These are phyloP conservation scores for Kwoniella europaea DNA, from an alignment of 768 basidiomycete species.

Conservation along the genomic window DNA sequence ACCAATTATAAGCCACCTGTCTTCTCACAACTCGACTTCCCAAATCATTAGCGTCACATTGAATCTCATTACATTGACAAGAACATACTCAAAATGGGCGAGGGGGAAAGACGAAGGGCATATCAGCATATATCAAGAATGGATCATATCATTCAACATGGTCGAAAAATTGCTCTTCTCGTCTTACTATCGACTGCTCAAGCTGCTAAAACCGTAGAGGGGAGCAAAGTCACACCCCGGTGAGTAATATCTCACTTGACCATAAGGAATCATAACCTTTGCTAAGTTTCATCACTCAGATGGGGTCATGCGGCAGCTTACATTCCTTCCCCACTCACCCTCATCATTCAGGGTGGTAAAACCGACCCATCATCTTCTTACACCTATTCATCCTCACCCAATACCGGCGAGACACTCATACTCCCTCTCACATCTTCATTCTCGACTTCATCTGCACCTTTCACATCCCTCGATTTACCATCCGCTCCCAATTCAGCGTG, in stretches of 20 bases:
- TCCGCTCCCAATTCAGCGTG: conserved; percentile 72
- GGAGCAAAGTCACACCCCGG: conserved; percentile 26
- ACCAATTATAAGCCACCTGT: background rate
- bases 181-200: conserved; percentile 1
- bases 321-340: conserved; percentile 58
- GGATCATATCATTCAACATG: conserved; percentile 11
- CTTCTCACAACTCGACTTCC: background rate
- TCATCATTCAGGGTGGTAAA: conserved; percentile 81
- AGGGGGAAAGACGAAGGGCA: background rate
- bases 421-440: conserved; percentile 62
- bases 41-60: background rate
- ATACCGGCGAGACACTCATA: conserved; percentile 70
- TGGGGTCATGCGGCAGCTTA: conserved; percentile 80
- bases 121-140: background rate
- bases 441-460: conserved; percentile 68
- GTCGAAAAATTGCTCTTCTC: background rate
- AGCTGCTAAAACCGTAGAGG: background rate
- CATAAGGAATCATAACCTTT: too few species aligned
- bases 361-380: conserved; percentile 72
- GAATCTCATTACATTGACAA: background rate
- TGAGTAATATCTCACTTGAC: conserved; percentile 5
- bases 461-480: conserved; percentile 66
- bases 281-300: conserved; percentile 61
- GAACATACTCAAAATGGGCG: background rate
- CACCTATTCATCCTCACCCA: conserved; percentile 76